Percentiles rank a stretch among this genome's conserved stretches.
Evolutionary conservation across 768 basidiomycete genomes (phyloP).

Genomic region (Kwoniella mangroviensis): DNA sequence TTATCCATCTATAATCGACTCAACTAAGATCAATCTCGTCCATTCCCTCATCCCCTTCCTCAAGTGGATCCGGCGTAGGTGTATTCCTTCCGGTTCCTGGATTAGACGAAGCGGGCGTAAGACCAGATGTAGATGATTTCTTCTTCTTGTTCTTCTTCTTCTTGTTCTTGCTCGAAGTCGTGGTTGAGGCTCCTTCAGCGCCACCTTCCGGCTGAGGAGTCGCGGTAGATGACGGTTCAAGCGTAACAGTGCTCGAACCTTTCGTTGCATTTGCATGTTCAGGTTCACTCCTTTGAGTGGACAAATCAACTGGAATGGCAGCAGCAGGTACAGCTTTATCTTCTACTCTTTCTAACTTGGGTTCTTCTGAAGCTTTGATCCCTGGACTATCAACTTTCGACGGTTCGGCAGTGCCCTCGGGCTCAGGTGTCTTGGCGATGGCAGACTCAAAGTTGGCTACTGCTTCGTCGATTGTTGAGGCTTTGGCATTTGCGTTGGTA

Average conservation of each 20-base stretch:
- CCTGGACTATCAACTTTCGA: conserved; percentile 3
- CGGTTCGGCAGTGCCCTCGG: not conserved
- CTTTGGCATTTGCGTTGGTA: conserved; percentile 13
- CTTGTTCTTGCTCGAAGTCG: conserved; percentile 18
- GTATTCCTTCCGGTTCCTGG: conserved; percentile 6
- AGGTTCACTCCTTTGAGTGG: not conserved
- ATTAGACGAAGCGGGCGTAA: conserved; percentile 7
- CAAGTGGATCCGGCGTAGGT: not conserved
- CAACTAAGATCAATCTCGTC: conserved; percentile 42
- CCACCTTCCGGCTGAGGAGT: not conserved
- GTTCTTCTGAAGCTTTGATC: conserved; percentile 17
- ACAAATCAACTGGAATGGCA: not conserved
- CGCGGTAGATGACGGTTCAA: not conserved
- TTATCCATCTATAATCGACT: conserved; percentile 15
- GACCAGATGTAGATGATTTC: conserved; percentile 17
- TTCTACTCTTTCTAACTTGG: conserved; percentile 15
- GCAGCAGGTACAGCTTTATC: conserved; percentile 16
- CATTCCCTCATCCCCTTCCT: conserved; percentile 27
- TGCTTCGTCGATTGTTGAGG: conserved; percentile 49
- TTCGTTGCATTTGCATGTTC: not conserved
- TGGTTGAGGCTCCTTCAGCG: not conserved
- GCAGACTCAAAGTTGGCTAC: conserved; percentile 47
- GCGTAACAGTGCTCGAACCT: not conserved
- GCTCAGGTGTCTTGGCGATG: conserved; percentile 35
- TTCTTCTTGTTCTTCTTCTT: conserved; percentile 30